Base-by-base conservation (phyloP, 2,329 filamentous ascomycete genomes). In the Aspergillus sp. region DNA sequence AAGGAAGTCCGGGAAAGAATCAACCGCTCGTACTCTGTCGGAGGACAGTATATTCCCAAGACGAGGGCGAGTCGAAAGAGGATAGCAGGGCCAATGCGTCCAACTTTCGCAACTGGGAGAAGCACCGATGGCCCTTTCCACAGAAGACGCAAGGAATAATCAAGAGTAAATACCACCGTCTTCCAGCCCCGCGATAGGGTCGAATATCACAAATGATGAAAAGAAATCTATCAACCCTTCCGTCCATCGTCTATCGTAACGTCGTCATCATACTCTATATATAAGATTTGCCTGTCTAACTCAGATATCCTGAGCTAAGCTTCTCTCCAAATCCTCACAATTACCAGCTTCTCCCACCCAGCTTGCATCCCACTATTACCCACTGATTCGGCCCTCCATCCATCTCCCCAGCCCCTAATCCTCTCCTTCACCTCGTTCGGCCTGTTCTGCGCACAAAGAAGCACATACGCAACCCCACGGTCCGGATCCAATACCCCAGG, bases 301-400 rank as follows among this genome's bases (percentile, higher is more conserved):
- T 37, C 15, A 15, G 12, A n/a, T 15, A 15, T n/a, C 14, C 35
- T 37, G 35, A n/a, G 12, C 12, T 33, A 48, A n/a, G 40, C 4
- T 11, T 66, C 65, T 68, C 86, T 84, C 90, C 91, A 96, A 71
- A 96, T 90, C 71, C 93, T 85, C 66, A 98, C 79, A 67, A 99
- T 89, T 70, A 92, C 88, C 74, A 99, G 79, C 77, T 90, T 96
- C 79, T 99, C 95, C 93, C 93, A 96, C 0, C 95, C 95, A 31
- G 90, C 93, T 73, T 89, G 86, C 79, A 88, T 91, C 49, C 93
- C 93, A 74, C 91, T 97, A 54, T 82, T 84, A 6, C 90, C 89
- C 4, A 96, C 92, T 17, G 85, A 90, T 72, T 92, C 86, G 9
- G 85, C 90, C 60, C 74, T 81, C 95, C 93, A 98, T 23, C 71